Base-by-base conservation (phyloP, 805 yeast species). In the Pichia californica region DNA sequence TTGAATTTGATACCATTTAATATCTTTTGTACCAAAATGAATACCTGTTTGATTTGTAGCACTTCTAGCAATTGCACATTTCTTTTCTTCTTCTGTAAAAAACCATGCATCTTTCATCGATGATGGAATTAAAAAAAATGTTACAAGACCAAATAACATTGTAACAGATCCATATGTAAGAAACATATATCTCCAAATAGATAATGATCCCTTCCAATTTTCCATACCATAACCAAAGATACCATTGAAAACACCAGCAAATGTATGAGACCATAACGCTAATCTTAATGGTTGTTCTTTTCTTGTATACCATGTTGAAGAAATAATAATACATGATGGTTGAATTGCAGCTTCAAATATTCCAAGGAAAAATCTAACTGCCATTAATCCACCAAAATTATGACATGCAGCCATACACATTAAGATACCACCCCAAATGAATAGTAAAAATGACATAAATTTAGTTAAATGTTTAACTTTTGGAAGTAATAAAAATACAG, bases 341-440 rank as follows among this genome's bases (percentile, higher is more conserved):
- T 52, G 47, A 21, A 57, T 52, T 28, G 52, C 44, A 36, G 53
- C 50, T 48, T 65, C 70, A 40, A 53, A 46, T 5, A 62, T 14
- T 62, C 81, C 83, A 20, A 75, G 54, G 48, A 73, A 66, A 52
- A 74, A 70, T 50, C 81, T 58, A 20, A 71, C 47, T 2, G 63
- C 68, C 40, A 67, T 57, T 3, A 76, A 65, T 18, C 77, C 77
- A 20, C 66, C 63, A 49, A 66, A 68, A 47, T 66, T 70, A 27
- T 43, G 52, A 31, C 74, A 73, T 2, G 71, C 66, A 51, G 74
- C 71, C 38, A 67, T 71, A 29, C 72, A 61, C 50, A 74, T 69
- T 13, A 71, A 63, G 13, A 71, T 52, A 19, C 68, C 39, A 0
- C 74, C 64, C 81, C 81, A 76, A 10, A 64, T 28, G n/a, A 66